These are phyloP conservation scores for Tetracladium setigerum DNA, from an alignment of 495 filamentous ascomycete genomes.

Conservation along the genomic window DNA sequence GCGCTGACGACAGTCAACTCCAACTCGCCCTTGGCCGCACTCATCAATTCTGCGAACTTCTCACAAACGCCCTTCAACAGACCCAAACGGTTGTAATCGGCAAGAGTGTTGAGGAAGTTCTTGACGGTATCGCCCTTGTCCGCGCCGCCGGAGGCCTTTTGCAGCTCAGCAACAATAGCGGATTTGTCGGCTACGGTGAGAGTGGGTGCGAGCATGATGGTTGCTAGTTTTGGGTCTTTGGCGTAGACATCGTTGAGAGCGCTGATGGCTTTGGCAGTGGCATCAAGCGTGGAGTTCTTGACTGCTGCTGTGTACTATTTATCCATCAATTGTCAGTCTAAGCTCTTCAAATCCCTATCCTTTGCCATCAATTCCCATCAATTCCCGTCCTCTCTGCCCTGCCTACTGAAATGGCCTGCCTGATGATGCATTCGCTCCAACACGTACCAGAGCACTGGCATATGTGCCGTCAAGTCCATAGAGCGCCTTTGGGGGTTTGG, in stretches of 20 bases:
- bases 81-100: slow-evolving; percentile 91
- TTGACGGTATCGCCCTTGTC: slow-evolving; percentile 77
- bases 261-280: slow-evolving; percentile 65
- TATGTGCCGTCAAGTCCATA: slow-evolving; percentile 98
- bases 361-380: too few species aligned
- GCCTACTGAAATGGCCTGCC: background rate
- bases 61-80: slow-evolving; percentile 72
- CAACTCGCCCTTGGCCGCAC: slow-evolving; percentile 84
- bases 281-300: slow-evolving; percentile 78
- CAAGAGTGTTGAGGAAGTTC: slow-evolving; percentile 84
- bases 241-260: slow-evolving; percentile 62
- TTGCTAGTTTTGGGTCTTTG: slow-evolving; percentile 69
- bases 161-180: slow-evolving; percentile 72
- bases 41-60: slow-evolving; percentile 83
- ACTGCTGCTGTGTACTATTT: slow-evolving; percentile 86
- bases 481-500: slow-evolving; percentile 80
- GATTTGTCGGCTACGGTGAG: slow-evolving; percentile 71
- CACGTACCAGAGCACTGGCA: slow-evolving; percentile 89
- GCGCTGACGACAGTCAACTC: slow-evolving; percentile 87
- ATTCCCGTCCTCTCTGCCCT: background rate
- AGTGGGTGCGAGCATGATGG: slow-evolving; percentile 73
- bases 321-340: background rate
- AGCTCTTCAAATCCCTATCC: background rate
- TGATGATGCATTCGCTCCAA: background rate
- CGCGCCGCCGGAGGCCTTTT: slow-evolving; percentile 62